phyloP scores from a whole-genome alignment of 768 basidiomycete genomes.

The Suillus hirtellus region DNA sequence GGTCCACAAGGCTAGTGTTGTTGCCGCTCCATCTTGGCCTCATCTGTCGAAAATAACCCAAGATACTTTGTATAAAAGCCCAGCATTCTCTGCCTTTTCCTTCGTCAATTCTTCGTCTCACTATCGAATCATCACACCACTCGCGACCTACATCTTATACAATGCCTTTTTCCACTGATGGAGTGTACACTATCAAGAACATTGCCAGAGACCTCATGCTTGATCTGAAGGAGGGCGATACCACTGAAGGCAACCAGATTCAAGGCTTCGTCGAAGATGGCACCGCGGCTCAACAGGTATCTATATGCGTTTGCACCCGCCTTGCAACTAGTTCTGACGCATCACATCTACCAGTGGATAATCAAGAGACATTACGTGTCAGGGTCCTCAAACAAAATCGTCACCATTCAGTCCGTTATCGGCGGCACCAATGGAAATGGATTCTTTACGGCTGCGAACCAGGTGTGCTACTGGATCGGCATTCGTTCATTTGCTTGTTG shows the following conservation, averaged over 20 bases:
- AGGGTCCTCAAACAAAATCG: no score
- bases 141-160: not conserved
- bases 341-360: no score
- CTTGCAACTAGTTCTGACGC: no score
- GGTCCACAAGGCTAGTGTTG: not conserved
- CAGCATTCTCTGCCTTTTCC: not conserved
- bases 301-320: not conserved
- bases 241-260: not conserved
- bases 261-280: not conserved
- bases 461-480: no score
- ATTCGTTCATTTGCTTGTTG: no score
- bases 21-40: not conserved
- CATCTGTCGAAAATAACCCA: not conserved
- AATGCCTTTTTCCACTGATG: not conserved
- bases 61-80: not conserved
- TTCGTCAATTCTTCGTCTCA: not conserved
- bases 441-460: no score
- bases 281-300: not conserved
- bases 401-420: no score
- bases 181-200: not conserved
- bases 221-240: not conserved
- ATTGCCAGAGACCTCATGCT: not conserved
- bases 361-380: no score
- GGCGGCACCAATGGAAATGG: no score
- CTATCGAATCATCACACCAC: not conserved